Conservation (phyloP, 345 rosid genomes). For the Punica granatum region DNA sequence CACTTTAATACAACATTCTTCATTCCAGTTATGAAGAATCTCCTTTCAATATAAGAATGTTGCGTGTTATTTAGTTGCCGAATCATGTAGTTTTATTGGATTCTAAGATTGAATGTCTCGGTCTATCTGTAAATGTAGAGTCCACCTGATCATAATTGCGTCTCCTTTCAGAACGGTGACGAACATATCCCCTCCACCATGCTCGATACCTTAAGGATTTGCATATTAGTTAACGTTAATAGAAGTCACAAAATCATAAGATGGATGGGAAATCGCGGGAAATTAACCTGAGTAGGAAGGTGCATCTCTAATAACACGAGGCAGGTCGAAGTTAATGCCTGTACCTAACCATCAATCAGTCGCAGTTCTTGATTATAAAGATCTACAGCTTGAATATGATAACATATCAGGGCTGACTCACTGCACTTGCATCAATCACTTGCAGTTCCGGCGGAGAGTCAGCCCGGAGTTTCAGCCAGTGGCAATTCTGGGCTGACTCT, state of each 20-base stretch:
- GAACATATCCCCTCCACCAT: conserved; percentile 26
- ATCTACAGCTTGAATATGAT: conserved; percentile 15
- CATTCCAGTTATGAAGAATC: conserved; percentile 16
- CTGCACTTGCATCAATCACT: conserved; percentile 16
- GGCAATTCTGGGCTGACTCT: not conserved
- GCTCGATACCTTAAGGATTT: conserved; percentile 15
- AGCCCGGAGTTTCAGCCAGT: not conserved
- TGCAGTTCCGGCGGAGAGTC: not conserved
- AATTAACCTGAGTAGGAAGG: conserved; percentile 15
- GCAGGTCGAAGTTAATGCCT: conserved; percentile 17
- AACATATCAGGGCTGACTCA: conserved; percentile 11
- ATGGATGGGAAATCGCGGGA: not conserved
- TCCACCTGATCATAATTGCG: conserved; percentile 20
- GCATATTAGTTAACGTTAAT: not conserved
- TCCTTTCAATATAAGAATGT: not conserved
- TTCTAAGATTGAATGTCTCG: too few species aligned
- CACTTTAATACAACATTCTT: conserved; percentile 11
- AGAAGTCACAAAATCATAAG: not conserved
- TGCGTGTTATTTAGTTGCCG: too few species aligned
- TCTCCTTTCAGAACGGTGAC: conserved; percentile 15
- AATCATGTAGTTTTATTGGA: too few species aligned
- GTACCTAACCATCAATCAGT: too few species aligned
- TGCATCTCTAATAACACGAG: conserved; percentile 10
- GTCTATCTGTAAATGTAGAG: too few species aligned
- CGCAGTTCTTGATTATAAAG: conserved; percentile 13